Percentiles rank a stretch among this genome's conserved stretches.
Conservation (phyloP, 306 rosid genomes). For the Cucurbita maxima region DNA sequence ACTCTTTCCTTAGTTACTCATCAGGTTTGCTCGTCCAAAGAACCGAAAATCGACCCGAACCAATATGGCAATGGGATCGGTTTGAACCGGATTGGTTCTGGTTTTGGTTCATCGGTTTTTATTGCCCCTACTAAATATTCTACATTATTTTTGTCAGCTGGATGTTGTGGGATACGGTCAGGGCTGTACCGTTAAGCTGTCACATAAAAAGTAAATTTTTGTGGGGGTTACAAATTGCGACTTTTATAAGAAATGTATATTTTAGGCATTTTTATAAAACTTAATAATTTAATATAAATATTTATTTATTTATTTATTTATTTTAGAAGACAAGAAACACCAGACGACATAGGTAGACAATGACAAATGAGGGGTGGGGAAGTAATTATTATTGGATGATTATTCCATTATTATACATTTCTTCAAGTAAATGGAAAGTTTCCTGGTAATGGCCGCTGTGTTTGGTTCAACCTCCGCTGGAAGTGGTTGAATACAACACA, state of each 20-base stretch:
- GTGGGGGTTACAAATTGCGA: no score
- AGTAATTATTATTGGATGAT: neutral
- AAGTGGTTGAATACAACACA: neutral
- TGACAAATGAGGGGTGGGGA: neutral
- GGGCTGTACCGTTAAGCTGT: neutral
- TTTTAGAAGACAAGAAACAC: no score
- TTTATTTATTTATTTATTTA: no score
- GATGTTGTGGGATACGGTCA: neutral
- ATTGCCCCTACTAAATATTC: neutral
- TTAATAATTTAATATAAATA: no score
- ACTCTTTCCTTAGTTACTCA: neutral
- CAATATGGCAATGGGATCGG: neutral
- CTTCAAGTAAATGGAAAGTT: neutral
- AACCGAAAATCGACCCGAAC: neutral
- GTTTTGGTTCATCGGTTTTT: no score
- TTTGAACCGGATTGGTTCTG: neutral
- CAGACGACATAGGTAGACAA: neutral
- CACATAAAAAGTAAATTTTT: neutral
- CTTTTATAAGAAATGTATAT: no score
- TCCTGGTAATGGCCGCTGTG: neutral
- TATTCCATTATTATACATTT: neutral
- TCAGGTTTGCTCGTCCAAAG: neutral
- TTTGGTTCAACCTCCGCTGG: neutral
- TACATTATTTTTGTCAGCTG: neutral
- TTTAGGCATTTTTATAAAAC: no score